Conservation (phyloP, 495 filamentous ascomycete genomes). For the Friedmanniomyces endolithicus region DNA sequence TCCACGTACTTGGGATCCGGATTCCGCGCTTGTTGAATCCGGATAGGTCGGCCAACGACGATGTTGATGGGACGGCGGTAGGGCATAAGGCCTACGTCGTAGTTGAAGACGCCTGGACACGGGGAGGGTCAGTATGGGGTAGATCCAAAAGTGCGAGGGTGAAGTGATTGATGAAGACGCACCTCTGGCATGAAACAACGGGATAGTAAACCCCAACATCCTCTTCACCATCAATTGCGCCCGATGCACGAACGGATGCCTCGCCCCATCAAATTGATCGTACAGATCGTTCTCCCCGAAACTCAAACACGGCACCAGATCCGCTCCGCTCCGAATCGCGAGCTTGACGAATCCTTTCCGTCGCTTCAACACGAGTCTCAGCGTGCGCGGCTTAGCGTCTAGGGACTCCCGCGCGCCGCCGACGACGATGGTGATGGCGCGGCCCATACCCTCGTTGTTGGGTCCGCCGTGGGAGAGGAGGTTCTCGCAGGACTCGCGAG, state of each 20-base stretch:
- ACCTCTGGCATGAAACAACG: conserved; percentile 53
- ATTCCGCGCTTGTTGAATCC: conserved; percentile 47
- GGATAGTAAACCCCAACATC: conserved; percentile 82
- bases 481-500: conserved; percentile 80
- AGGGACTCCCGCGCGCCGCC: conserved; percentile 87
- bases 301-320: conserved; percentile 77
- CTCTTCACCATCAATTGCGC: conserved; percentile 71
- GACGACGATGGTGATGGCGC: conserved; percentile 90
- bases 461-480: conserved; percentile 62
- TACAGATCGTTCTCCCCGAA: conserved; percentile 97
- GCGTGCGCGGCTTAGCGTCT: conserved; percentile 60
- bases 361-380: conserved; percentile 64
- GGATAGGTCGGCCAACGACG: conserved; percentile 72
- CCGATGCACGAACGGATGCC: conserved; percentile 61
- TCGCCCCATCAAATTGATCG: conserved; percentile 61
- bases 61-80: conserved; percentile 78
- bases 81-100: conserved; percentile 90
- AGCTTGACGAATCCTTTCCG: conserved; percentile 91
- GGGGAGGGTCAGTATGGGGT: conserved; percentile 26
- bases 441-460: conserved; percentile 82
- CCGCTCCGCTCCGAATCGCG: conserved; percentile 77
- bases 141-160: neutral
- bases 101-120: conserved; percentile 92
- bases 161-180: neutral
- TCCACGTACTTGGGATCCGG: conserved; percentile 67